Evolutionary conservation across 176 grass and related monocot species (phyloP), one percentile per base, ranked within the genome.

Genomic region (Melocanna baccifera): DNA sequence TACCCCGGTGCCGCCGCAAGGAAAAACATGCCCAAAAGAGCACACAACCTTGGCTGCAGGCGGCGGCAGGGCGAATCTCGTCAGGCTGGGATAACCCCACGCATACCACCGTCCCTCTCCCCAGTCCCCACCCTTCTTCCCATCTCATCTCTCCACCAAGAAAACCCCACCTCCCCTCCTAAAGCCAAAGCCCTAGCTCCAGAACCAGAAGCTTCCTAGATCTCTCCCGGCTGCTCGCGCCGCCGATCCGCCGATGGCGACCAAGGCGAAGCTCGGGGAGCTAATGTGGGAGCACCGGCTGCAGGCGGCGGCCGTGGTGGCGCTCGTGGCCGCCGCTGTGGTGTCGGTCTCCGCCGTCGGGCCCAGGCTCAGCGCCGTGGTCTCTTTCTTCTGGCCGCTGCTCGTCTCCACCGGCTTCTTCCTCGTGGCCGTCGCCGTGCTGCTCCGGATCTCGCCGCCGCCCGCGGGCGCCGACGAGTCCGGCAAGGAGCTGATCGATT

Each of bases 311-410:
- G 75, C 80, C 19, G 86, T 66, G 46, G 91, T 92, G 51, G 93
- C 91, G 23, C 4, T 92, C 7, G 63, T 95, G 6, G 90, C 90
- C 1, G 80, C 73, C 53, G 43, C 86, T n/a, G 65, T 83, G 74
- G 69, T 92, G 70, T 92, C 90, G 67, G 12, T 91, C 79, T 86
- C 86, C 64, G 76, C 66, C 63, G 19, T 91, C 75, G 85, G 82
- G 56, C 88, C 86, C 48, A 69, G 76, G 42, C 81, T 92, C 63
- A 11, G 86, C 76, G 75, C 62, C 83, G 85, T 92, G 59, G 73
- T 92, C 40, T 63, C 93, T 76, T 95, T 92, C 83, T 95, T 92
- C 88, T 90, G 90, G 88, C 93, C 93, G 57, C 79, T 95, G 66
- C 88, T 95, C 63, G 69, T 91, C 85, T 95, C 90, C 82, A 95